Conservation (phyloP, 768 basidiomycete genomes). For the Lactarius tabidus region DNA sequence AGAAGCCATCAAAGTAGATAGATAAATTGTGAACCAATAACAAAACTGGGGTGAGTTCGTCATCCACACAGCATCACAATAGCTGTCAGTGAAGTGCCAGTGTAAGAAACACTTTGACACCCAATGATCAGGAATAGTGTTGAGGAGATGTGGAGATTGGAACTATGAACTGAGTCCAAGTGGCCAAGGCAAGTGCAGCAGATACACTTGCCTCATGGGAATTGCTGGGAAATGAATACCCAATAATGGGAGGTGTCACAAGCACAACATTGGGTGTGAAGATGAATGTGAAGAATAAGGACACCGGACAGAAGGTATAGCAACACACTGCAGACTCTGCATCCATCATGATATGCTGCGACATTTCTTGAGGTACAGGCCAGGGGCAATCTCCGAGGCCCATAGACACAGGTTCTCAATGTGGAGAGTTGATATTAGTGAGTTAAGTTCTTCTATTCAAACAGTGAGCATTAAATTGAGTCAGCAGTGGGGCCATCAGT, state of each 20-base stretch:
- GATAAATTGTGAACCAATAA: background rate
- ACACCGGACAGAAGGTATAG: background rate
- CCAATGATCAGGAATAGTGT: background rate
- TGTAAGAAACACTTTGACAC: background rate
- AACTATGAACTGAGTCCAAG: background rate
- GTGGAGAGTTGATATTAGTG: conserved; percentile 76
- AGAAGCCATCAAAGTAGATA: background rate
- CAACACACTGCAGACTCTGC: conserved; percentile 63
- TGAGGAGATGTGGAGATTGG: background rate
- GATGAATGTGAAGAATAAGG: no score
- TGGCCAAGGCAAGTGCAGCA: background rate
- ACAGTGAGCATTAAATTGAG: conserved; percentile 83
- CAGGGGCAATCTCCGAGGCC: conserved; percentile 73
- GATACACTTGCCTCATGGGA: background rate
- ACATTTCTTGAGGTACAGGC: conserved; percentile 74
- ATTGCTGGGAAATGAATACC: background rate
- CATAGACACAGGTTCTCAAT: conserved; percentile 80
- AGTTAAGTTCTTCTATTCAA: conserved; percentile 79
- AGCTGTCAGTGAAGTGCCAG: background rate
- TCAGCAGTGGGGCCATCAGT: conserved; percentile 38
- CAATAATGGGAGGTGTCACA: background rate
- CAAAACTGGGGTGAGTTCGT: background rate
- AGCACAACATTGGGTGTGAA: background rate
- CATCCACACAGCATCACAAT: background rate
- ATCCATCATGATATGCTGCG: conserved; percentile 64